These are phyloP conservation scores for Rhizophagus sp. DNA, from an alignment of 192 early-diverging fungal genomes.

Conservation along the genomic window DNA sequence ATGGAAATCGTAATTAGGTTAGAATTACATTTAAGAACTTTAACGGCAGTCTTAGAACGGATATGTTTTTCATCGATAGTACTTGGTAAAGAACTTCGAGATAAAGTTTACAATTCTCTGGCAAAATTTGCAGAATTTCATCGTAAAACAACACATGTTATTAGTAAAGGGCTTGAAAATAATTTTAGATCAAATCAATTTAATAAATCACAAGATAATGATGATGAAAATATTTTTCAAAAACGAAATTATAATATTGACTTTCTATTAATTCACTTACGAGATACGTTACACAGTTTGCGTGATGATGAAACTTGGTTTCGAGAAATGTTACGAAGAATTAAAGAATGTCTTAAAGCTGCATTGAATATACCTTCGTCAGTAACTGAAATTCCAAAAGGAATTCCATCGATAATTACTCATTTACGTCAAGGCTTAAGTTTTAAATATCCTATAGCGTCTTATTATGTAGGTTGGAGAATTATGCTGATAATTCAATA, in stretches of 20 bases:
- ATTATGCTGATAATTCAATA: too few species aligned
- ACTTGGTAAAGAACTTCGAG: not conserved
- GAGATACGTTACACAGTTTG: not conserved
- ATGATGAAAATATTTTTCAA: too few species aligned
- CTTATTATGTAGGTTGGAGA: too few species aligned
- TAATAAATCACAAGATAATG: too few species aligned
- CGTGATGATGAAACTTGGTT: not conserved
- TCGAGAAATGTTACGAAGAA: not conserved
- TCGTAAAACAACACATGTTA: too few species aligned
- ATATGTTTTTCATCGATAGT: not conserved
- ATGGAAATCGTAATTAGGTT: not conserved
- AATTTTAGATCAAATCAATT: too few species aligned
- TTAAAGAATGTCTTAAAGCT: not conserved
- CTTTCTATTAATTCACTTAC: constrained; percentile 15
- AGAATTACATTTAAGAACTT: constrained; percentile 17
- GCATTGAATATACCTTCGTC: not conserved
- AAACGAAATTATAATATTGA: constrained; percentile 17
- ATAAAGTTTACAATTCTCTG: not conserved
- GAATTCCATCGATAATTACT: too few species aligned
- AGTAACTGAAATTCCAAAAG: not conserved
- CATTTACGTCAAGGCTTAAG: too few species aligned
- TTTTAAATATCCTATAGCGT: too few species aligned
- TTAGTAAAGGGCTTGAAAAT: not conserved
- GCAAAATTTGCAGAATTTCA: not conserved
- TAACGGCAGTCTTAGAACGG: not conserved